phyloP scores from a whole-genome alignment of 306 rosid genomes.

The Sophora flavescens region DNA sequence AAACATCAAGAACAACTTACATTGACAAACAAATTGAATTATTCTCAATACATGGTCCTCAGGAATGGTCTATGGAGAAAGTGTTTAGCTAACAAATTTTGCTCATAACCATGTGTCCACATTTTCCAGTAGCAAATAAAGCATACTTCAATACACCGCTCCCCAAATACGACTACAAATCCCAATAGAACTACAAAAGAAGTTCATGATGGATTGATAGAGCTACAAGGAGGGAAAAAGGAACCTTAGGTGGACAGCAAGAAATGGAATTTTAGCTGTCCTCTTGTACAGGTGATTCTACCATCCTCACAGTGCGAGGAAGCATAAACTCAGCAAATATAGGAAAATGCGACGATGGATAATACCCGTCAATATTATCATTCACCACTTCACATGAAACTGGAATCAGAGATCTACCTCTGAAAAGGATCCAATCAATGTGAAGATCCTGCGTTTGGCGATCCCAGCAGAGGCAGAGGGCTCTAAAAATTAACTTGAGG shows the following conservation, averaged over 20 bases:
- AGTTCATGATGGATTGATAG: conserved; percentile 26
- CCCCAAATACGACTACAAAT: conserved; percentile 28
- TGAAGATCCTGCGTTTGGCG: conserved; percentile 99
- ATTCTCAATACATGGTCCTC: conserved; percentile 41
- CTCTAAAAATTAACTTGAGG: conserved; percentile 87
- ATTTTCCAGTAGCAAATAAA: conserved; percentile 30
- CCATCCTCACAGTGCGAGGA: conserved; percentile 86
- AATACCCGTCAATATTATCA: conserved; percentile 81
- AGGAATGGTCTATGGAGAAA: conserved; percentile 27
- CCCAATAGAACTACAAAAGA: conserved; percentile 30
- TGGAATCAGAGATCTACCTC: conserved; percentile 95
- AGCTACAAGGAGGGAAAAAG: conserved; percentile 5
- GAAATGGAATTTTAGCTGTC: conserved; percentile 55
- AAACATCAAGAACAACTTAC: conserved; percentile 15
- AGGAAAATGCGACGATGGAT: conserved; percentile 97
- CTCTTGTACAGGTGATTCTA: conserved; percentile 68
- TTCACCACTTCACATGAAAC: conserved; percentile 91
- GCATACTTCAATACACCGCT: conserved; percentile 20
- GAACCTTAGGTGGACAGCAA: background rate
- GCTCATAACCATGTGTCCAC: conserved; percentile 39
- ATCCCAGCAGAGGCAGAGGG: conserved; percentile 99
- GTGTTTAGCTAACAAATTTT: conserved; percentile 36
- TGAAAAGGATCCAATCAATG: conserved; percentile 95
- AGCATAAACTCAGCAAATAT: conserved; percentile 92
- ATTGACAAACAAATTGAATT: conserved; percentile 31